These are phyloP conservation scores for Thermomyces lanuginosus DNA, from an alignment of 2,329 filamentous ascomycete species.

Conservation along the genomic window DNA sequence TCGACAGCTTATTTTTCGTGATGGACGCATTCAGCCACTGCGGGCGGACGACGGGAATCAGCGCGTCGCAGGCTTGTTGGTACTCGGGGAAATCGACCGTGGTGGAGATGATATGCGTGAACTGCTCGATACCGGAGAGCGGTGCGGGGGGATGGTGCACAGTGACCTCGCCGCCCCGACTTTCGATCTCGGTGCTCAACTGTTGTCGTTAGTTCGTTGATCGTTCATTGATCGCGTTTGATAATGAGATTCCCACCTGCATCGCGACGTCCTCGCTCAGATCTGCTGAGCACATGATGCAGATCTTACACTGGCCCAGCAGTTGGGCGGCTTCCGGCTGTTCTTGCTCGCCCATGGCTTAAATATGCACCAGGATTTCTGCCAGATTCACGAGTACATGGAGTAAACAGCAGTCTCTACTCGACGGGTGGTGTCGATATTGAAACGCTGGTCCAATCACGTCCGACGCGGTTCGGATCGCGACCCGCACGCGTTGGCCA, in stretches of 20 bases:
- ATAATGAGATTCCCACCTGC: no score
- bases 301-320: slow-evolving; percentile 31
- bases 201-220: no score
- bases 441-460: slow-evolving; percentile 4
- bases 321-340: slow-evolving; percentile 15
- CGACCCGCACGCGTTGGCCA: background rate
- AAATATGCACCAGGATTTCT: no score
- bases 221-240: no score
- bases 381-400: no score
- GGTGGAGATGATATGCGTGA: slow-evolving; percentile 53
- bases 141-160: slow-evolving; percentile 23
- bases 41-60: slow-evolving; percentile 71
- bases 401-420: no score
- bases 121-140: slow-evolving; percentile 26
- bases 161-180: slow-evolving; percentile 34
- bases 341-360: no score
- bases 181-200: slow-evolving; percentile 31
- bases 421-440: background rate
- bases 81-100: slow-evolving; percentile 90
- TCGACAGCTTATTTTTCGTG: slow-evolving; percentile 51
- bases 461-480: slow-evolving; percentile 1
- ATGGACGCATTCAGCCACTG: slow-evolving; percentile 64
- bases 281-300: slow-evolving; percentile 29
- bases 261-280: slow-evolving; percentile 24
- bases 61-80: slow-evolving; percentile 51